Base-by-base conservation (phyloP, 2,329 filamentous ascomycete genomes). In the Clarireedia paspali region DNA sequence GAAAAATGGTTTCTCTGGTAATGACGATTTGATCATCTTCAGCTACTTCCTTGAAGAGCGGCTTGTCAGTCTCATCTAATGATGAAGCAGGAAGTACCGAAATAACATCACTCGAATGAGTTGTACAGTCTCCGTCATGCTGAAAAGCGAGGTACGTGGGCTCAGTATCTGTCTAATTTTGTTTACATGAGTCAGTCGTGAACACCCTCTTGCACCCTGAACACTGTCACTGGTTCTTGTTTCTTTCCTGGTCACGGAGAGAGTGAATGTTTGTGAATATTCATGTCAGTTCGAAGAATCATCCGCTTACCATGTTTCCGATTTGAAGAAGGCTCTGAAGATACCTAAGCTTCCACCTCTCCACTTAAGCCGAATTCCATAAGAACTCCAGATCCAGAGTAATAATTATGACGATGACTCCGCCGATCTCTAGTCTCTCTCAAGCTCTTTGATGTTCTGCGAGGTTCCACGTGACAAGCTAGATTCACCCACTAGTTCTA, bases 1-100 rank as follows among this genome's bases (percentile, higher is more conserved):
- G 84, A 70, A 90, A 90, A 59, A 89, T 84, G n/a, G 87, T 89
- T 47, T 79, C 71, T 2, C 79, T 73, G 0, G 83, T 86, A 5
- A 82, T 75, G 20, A 88, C 68, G n/a, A 83, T 77, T 63, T 77
- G 75, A 61, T 81, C 75, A 1, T 75, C 68, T 5, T 78, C 74
- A 7, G 67, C 67, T 4, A 72, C 75, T 12, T 78, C 70, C 66
- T 87, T 87, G 73, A 84, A 84, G 9, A 88, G 76, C 6, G 70
- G 26, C 50, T 60, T 61, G 38, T 67, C 56, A 7, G 54, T 54
- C 23, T 57, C 53, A 9, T 56, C 44, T 17, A 68, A 64, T 14
- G 59, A 27, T 7, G 54, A 50, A 26, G 66, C 30, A 15, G 60
- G 56, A 5, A 26, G 40, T 23, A 64, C 57, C 2, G 64, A 57